Evolutionary conservation across 352 stramenopile genomes (phyloP).

Genomic region (Globisporangium radiosum): DNA sequence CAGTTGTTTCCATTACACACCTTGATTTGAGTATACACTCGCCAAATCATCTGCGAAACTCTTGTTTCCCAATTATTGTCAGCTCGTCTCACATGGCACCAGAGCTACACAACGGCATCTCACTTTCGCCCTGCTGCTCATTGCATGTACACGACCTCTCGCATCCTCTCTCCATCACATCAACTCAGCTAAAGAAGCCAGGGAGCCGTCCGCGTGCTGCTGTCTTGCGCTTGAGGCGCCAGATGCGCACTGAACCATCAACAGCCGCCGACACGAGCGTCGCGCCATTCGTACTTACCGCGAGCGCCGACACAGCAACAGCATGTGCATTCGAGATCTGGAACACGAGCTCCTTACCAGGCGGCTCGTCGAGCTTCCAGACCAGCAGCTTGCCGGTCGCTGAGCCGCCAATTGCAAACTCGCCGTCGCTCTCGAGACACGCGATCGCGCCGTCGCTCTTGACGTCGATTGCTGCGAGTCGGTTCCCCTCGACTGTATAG

Average conservation of each 20-base stretch:
- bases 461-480: conserved; percentile 49
- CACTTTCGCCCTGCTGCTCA: too few species aligned
- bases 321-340: conserved; percentile 69
- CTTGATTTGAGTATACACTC: too few species aligned
- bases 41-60: too few species aligned
- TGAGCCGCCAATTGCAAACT: conserved; percentile 69
- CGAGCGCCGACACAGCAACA: conserved; percentile 54
- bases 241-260: conserved; percentile 72
- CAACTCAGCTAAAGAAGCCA: conserved; percentile 40
- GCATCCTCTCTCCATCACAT: too few species aligned
- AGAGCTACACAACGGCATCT: too few species aligned
- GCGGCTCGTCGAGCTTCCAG: conserved; percentile 77
- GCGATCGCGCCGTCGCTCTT: conserved; percentile 44
- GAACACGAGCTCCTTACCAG: conserved; percentile 53
- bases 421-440: conserved; percentile 73
- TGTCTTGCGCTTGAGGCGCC: conserved; percentile 63
- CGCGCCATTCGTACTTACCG: conserved; percentile 50
- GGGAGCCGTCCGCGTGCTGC: conserved; percentile 37
- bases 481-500: conserved; percentile 56
- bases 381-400: conserved; percentile 72
- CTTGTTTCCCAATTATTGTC: too few species aligned
- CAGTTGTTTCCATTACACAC: too few species aligned
- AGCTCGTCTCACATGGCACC: too few species aligned
- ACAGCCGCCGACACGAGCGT: conserved; percentile 48
- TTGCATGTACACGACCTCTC: too few species aligned